phyloP scores from a whole-genome alignment of 2,329 filamentous ascomycete species.

The Metarhizium guizhouense region DNA sequence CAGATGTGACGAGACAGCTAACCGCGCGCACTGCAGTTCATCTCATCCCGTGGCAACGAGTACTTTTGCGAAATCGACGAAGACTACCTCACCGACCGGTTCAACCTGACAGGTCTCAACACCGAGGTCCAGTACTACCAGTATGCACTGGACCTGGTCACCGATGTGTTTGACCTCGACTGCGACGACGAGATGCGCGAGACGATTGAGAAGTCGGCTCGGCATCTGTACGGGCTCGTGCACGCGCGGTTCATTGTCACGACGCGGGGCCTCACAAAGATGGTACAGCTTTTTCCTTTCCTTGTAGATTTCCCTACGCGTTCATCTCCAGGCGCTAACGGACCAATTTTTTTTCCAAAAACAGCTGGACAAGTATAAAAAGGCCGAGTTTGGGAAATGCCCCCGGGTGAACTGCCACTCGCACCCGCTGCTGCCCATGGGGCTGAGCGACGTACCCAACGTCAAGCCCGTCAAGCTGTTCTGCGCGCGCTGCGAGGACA shows the following conservation, averaged over 20 bases:
- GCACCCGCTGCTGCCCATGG: constrained; percentile 90
- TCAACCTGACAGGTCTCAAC: constrained; percentile 95
- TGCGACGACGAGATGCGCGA: constrained; percentile 98
- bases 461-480: constrained; percentile 91
- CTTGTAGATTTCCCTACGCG: background rate
- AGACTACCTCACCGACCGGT: constrained; percentile 94
- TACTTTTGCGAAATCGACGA: constrained; percentile 99
- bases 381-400: constrained; percentile 95
- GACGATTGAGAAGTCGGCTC: constrained; percentile 92
- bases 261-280: constrained; percentile 85
- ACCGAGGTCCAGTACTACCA: constrained; percentile 98
- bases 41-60: constrained; percentile 93
- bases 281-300: constrained; percentile 51
- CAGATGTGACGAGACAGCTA: background rate
- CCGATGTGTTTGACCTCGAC: constrained; percentile 96
- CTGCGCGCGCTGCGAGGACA: constrained; percentile 93
- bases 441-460: constrained; percentile 81
- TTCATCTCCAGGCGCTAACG: no score
- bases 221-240: constrained; percentile 91
- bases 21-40: constrained; percentile 56
- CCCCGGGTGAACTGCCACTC: constrained; percentile 91
- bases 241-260: constrained; percentile 97
- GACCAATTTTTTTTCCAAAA: no score
- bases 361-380: constrained; percentile 97
- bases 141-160: constrained; percentile 94